Evolutionary conservation across 2,329 filamentous ascomycete species (phyloP).

Genomic region (Alternaria ethzedia): DNA sequence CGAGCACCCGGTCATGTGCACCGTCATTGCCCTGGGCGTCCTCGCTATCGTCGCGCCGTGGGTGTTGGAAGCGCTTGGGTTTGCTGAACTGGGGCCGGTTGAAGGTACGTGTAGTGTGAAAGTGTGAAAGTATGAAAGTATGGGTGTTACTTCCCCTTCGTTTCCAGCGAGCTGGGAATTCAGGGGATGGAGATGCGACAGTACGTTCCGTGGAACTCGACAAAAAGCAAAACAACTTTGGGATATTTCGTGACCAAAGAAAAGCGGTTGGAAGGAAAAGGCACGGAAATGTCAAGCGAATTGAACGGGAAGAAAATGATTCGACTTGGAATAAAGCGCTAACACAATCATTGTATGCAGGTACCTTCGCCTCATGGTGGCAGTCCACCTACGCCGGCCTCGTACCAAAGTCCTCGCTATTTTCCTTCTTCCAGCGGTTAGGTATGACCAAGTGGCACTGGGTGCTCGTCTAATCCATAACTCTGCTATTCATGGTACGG

Average conservation of each 20-base stretch:
- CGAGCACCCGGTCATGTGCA: slow-evolving; percentile 38
- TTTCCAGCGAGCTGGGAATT: neutral
- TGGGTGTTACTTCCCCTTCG: neutral
- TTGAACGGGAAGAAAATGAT: no score
- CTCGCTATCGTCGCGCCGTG: slow-evolving; percentile 36
- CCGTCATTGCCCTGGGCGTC: slow-evolving; percentile 40
- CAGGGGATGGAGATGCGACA: neutral
- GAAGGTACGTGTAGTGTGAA: slow-evolving; percentile 29
- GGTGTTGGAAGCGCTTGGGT: slow-evolving; percentile 41
- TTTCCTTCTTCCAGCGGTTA: slow-evolving; percentile 52
- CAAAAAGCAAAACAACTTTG: neutral
- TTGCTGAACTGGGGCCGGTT: slow-evolving; percentile 38
- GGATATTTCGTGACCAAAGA: neutral
- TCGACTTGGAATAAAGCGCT: neutral
- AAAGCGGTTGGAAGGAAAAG: neutral
- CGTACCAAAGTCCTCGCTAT: slow-evolving; percentile 51
- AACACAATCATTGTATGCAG: slow-evolving; percentile 8
- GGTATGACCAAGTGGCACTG: slow-evolving; percentile 49
- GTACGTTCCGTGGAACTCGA: neutral
- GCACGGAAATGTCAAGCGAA: neutral
- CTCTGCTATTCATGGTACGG: neutral
- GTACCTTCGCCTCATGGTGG: slow-evolving; percentile 51
- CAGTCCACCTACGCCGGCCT: slow-evolving; percentile 48
- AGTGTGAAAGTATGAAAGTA: neutral
- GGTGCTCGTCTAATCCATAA: neutral